Evolutionary conservation across 345 rosid species (phyloP), one percentile per base, ranked within the genome.

Genomic region (Pugionium cornutum): DNA sequence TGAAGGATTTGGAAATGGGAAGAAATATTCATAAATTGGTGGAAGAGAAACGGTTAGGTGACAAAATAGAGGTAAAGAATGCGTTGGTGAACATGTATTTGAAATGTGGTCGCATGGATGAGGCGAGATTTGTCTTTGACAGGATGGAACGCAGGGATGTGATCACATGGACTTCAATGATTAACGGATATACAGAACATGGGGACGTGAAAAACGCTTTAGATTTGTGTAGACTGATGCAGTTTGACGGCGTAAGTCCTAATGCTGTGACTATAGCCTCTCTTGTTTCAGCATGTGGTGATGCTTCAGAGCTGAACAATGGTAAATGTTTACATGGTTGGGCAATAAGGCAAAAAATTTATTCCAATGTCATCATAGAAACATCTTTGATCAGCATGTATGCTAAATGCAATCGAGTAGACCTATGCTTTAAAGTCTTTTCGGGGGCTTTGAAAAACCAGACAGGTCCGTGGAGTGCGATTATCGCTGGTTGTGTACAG

Each of bases 351-450:
- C 89, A 78, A 63, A 70, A 73, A 52, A 64, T 86, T 27, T 79
- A 66, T 63, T 64, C 74, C 3, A 76, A 79, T 50, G 77, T 86
- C 69, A 56, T 65, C 33, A 64, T 86, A 5, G 89, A 88, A 67
- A 91, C 98, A 37, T 84, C 94, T 72, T 75, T 91, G 76, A 86
- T 88, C 57, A 88, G 85, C 73, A 86, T 88, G 89, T 91, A 88
- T 76, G 89, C 98, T 70, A 89, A 83, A 71, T 86, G 94, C 75
- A 70, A 77, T 43, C 80, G 65, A 0, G 7, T 83, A 62, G 78
- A 81, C 45, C 80, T 79, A 43, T 82, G 89, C 67, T 85, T 82
- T 30, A 70, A 31, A 72, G 85, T 88, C 45, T 81, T 91, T 64
- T 66, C 54, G 0, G 77, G 70, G 78, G 77, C 79, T 67, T 81